phyloP scores from a whole-genome alignment of 331 rosid species.

The Arachis monticola region DNA sequence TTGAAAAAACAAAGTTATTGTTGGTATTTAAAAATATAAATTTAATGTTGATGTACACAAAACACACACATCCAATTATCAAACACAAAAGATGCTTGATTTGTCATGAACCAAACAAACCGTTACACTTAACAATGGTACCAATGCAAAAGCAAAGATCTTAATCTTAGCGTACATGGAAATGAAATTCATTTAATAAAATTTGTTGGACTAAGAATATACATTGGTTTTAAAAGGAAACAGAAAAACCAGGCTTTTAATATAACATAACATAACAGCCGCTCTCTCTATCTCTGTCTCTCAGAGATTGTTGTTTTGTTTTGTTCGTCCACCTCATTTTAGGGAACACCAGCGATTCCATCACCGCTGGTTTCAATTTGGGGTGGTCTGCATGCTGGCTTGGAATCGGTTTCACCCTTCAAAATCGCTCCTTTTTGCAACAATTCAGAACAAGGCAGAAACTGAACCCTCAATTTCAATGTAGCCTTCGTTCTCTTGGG shows the following conservation, averaged over 20 bases:
- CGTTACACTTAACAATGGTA: not conserved
- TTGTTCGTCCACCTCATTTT: constrained; percentile 27
- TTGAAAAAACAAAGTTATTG: too few relatives aligned
- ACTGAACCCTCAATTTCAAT: not conserved
- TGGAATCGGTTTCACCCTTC: constrained; percentile 15
- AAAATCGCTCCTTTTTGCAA: constrained; percentile 32
- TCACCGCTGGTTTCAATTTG: constrained; percentile 3
- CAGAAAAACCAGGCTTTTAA: not conserved
- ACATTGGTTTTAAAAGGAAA: not conserved
- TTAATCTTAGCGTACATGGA: not conserved
- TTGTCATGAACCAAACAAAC: constrained; percentile 25
- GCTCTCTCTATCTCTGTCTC: too few relatives aligned
- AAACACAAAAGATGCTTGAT: not conserved
- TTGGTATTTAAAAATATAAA: too few relatives aligned
- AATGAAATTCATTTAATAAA: too few relatives aligned
- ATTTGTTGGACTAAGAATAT: not conserved
- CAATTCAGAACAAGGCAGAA: constrained; percentile 6
- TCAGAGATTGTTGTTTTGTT: too few relatives aligned
- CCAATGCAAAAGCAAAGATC: not conserved
- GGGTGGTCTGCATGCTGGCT: constrained; percentile 22
- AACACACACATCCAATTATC: too few relatives aligned
- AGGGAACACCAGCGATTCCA: constrained; percentile 36
- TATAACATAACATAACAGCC: too few relatives aligned
- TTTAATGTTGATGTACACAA: too few relatives aligned
- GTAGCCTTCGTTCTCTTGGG: constrained; percentile 1